Evolutionary conservation across 169 alveolate species (phyloP), one percentile per base, ranked within the genome.

Genomic region (Plasmodium knowlesi): DNA sequence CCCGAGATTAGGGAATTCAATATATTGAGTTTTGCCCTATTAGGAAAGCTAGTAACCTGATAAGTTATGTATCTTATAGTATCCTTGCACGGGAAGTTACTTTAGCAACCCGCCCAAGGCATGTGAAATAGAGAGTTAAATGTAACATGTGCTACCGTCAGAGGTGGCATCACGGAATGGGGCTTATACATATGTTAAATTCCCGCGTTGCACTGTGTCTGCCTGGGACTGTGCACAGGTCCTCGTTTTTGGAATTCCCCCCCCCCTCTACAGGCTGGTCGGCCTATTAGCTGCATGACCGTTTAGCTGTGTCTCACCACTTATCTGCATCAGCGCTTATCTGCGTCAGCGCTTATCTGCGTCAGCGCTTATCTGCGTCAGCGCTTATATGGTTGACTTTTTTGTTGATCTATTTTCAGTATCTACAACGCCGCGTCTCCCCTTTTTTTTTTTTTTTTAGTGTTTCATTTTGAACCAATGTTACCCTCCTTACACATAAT

Each of bases 111-210:
- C 46, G 32, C 78, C 67, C 72, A 80, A 80, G 53, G 81, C 82
- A 88, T 88, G 70, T 79, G 73, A 88, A 88, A 67, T 78, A 46
- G 72, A 80, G 94, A 88, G 94, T 88, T 37, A 28, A 76, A 88
- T 88, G 88, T 88, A 88, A 80, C 94, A 70, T 88, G 90, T 88
- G 94, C 71, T 79, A 9, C 46, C 73, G 54, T 74, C 39, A 8
- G 34, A 22, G 22, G 34, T 34, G 67, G 71, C 94, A 88, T 88
- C 76, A 88, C 94, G n/a, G 74, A 88, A 88, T 88, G 94, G 94
- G 94, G 94, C 94, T 79, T 88, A 88, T 88, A 88, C 83, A 39
- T 88, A 88, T 79, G 94, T 88, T 88, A 88, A 88, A 88, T 88
- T 78, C 73, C 43, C 46, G 41, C 46, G 30, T 74, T 16, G 19